A percentile compares a stretch with the other conserved stretches of the same genome.
phyloP scores from a whole-genome alignment of 176 grass and related monocot species.

The Coix lacrymajobi region DNA sequence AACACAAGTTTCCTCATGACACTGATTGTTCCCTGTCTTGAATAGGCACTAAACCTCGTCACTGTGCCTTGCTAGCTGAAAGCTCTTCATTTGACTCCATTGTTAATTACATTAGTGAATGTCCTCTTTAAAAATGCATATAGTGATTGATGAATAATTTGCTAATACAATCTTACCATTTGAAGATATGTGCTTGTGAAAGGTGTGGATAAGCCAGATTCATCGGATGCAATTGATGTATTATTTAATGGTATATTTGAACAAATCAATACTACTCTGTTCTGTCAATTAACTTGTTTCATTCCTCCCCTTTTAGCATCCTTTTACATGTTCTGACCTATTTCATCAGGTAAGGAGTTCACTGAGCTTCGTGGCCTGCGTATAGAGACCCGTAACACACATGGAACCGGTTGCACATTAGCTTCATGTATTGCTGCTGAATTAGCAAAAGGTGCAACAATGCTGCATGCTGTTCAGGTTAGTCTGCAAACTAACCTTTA shows the following conservation, averaged over 20 bases:
- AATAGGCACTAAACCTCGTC: not conserved
- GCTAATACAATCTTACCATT: not conserved
- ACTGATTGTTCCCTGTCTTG: slow-evolving; percentile 3
- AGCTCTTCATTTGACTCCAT: not conserved
- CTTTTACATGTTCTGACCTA: not conserved
- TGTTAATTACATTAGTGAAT: slow-evolving; percentile 8
- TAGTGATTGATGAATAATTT: not conserved
- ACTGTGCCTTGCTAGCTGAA: not conserved
- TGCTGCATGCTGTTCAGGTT: slow-evolving; percentile 80
- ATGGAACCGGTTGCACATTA: slow-evolving; percentile 97
- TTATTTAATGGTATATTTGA: slow-evolving; percentile 75
- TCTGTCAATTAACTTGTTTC: not conserved
- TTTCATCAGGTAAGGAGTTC: slow-evolving; percentile 70
- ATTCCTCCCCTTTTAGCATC: not conserved
- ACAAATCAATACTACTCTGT: not conserved
- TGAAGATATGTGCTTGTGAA: slow-evolving; percentile 95
- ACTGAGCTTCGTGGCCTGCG: slow-evolving; percentile 59
- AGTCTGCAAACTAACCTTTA: not conserved
- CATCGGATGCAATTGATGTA: slow-evolving; percentile 60
- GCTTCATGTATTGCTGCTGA: slow-evolving; percentile 87
- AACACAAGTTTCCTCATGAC: not conserved
- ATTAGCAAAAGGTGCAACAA: slow-evolving; percentile 80
- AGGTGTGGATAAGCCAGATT: slow-evolving; percentile 74
- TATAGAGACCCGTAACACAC: slow-evolving; percentile 71
- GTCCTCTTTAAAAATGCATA: not conserved